Conservation (phyloP, 2,329 filamentous ascomycete species). For the Penicillium sp. region DNA sequence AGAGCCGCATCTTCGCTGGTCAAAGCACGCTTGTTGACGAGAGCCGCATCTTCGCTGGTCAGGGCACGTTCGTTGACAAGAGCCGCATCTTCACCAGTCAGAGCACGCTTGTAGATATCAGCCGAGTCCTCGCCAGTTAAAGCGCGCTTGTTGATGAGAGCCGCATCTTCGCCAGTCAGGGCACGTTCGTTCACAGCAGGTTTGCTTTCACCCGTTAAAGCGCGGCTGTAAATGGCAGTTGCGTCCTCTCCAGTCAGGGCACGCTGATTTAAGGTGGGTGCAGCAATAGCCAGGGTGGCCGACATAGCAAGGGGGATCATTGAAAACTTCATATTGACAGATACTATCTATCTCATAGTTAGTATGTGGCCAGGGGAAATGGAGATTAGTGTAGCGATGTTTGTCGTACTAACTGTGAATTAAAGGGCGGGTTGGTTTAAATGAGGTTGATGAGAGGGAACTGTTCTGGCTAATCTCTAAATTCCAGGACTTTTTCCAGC, state of each 20-base stretch:
- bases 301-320: neutral
- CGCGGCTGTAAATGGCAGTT: too few relatives aligned
- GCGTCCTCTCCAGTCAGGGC: too few relatives aligned
- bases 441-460: neutral
- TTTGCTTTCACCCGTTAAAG: neutral
- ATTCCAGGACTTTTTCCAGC: neutral
- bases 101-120: too few relatives aligned
- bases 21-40: too few relatives aligned
- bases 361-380: neutral
- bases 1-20: too few relatives aligned
- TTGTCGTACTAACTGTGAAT: neutral
- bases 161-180: neutral
- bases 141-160: neutral
- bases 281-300: neutral
- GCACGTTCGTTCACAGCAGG: too few relatives aligned
- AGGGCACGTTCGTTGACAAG: too few relatives aligned
- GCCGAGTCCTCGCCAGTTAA: too few relatives aligned
- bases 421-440: neutral
- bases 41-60: too few relatives aligned
- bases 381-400: neutral
- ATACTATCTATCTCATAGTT: neutral
- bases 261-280: neutral
- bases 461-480: too few relatives aligned
- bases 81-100: too few relatives aligned
- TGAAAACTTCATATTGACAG: neutral